phyloP scores from a whole-genome alignment of 2,329 filamentous ascomycete species.

The Clonostachys sp. region DNA sequence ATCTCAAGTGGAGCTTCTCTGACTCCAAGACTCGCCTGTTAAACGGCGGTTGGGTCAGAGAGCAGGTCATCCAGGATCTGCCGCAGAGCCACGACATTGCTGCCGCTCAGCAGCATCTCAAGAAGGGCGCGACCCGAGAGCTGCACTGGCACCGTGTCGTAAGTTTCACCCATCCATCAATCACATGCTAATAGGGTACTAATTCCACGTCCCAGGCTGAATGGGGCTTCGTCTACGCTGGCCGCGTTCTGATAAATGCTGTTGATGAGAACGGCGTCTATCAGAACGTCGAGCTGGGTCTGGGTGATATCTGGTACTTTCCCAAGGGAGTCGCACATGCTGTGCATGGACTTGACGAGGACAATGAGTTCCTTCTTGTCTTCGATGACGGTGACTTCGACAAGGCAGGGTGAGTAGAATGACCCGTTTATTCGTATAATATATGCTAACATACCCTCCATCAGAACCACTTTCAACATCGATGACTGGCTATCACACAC shows the following conservation, averaged over 20 bases:
- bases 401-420: constrained; percentile 41
- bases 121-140: constrained; percentile 61
- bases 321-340: constrained; percentile 62
- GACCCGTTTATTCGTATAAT: background rate
- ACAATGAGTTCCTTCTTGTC: constrained; percentile 63
- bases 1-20: constrained; percentile 67
- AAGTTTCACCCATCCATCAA: constrained; percentile 18
- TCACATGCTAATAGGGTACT: background rate
- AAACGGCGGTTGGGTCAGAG: constrained; percentile 61
- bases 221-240: constrained; percentile 60
- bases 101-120: constrained; percentile 63
- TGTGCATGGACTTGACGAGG: constrained; percentile 58
- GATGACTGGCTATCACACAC: constrained; percentile 68
- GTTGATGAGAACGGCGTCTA: constrained; percentile 58
- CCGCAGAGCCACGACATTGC: constrained; percentile 63
- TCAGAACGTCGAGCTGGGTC: constrained; percentile 48
- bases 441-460: background rate
- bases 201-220: constrained; percentile 45
- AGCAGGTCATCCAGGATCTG: constrained; percentile 64
- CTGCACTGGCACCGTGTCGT: constrained; percentile 66
- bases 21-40: constrained; percentile 60
- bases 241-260: constrained; percentile 52
- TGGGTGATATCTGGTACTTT: constrained; percentile 66
- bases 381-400: constrained; percentile 67
- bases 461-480: constrained; percentile 64